phyloP scores from a whole-genome alignment of 2,329 filamentous ascomycete species.

The Macrophomina phaseolina region DNA sequence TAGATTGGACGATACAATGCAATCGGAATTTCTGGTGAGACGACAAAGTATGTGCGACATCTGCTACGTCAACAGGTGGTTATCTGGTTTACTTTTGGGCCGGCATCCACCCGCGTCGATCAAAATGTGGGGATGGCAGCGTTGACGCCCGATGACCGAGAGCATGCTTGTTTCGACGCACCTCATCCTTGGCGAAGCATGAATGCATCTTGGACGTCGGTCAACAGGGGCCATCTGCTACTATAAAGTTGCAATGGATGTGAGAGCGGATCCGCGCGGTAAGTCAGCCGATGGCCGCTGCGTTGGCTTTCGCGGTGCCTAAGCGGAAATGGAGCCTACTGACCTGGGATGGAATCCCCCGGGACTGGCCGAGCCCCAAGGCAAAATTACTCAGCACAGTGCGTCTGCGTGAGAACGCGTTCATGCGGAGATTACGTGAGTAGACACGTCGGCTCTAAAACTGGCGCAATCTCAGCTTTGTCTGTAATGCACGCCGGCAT shows the following conservation, averaged over 20 bases:
- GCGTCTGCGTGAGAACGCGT: neutral
- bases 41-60: constrained; percentile 7
- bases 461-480: too few relatives aligned
- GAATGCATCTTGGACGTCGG: neutral
- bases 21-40: neutral
- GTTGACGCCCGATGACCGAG: neutral
- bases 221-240: neutral
- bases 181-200: neutral
- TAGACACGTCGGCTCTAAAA: neutral
- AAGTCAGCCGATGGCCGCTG: neutral
- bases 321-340: neutral
- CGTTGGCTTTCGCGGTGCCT: neutral
- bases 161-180: constrained; percentile 4
- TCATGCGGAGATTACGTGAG: neutral
- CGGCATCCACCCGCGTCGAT: constrained; percentile 12
- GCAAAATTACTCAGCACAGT: neutral
- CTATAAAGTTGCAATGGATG: neutral
- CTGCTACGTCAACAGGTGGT: neutral
- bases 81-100: neutral
- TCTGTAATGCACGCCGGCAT: too few relatives aligned
- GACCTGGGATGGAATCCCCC: neutral
- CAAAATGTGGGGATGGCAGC: constrained; percentile 4
- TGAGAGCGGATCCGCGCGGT: constrained; percentile 6
- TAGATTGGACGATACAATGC: constrained; percentile 14
- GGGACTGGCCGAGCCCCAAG: neutral